Percentiles rank a stretch among this genome's conserved stretches.
Evolutionary conservation across 768 basidiomycete genomes (phyloP).

Genomic region (Tricholoma sp.): DNA sequence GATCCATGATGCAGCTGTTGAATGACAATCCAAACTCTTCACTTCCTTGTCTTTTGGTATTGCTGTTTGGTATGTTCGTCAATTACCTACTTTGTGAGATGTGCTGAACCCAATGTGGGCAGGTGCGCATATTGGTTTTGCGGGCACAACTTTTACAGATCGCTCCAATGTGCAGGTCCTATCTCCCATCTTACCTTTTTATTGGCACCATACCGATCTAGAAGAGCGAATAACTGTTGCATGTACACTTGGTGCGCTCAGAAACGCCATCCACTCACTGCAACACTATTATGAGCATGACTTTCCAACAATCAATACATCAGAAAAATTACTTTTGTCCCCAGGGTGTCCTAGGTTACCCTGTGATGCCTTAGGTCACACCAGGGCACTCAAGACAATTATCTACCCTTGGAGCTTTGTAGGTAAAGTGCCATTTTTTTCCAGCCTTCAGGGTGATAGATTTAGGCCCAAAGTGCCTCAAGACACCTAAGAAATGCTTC

Average conservation of each 20-base stretch:
- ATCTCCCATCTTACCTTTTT: constrained; percentile 17
- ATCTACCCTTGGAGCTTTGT: too few relatives aligned
- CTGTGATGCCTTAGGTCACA: too few relatives aligned
- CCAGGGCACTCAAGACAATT: too few relatives aligned
- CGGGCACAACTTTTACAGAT: constrained; percentile 20
- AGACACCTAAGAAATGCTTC: too few relatives aligned
- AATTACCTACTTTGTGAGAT: neutral
- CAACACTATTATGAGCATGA: constrained; percentile 16
- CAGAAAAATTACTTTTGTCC: too few relatives aligned
- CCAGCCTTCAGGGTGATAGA: neutral
- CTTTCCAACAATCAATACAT: neutral
- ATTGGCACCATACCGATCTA: constrained; percentile 17
- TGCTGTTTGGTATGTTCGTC: constrained; percentile 17
- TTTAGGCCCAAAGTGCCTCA: neutral
- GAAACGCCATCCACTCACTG: constrained; percentile 16
- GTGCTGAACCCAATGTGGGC: constrained; percentile 3
- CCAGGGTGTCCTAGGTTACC: too few relatives aligned
- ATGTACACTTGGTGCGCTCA: constrained; percentile 21
- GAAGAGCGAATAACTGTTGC: constrained; percentile 6
- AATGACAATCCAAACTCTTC: constrained; percentile 6
- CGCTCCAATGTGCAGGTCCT: constrained; percentile 19
- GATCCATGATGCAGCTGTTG: constrained; percentile 9
- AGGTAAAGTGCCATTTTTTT: too few relatives aligned
- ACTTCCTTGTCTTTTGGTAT: constrained; percentile 22
- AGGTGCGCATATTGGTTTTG: constrained; percentile 23